Percentiles rank a stretch among this genome's conserved stretches.
These are phyloP conservation scores for Cornus suecica DNA, from an alignment of 148 eudicot genomes.

Conservation along the genomic window DNA sequence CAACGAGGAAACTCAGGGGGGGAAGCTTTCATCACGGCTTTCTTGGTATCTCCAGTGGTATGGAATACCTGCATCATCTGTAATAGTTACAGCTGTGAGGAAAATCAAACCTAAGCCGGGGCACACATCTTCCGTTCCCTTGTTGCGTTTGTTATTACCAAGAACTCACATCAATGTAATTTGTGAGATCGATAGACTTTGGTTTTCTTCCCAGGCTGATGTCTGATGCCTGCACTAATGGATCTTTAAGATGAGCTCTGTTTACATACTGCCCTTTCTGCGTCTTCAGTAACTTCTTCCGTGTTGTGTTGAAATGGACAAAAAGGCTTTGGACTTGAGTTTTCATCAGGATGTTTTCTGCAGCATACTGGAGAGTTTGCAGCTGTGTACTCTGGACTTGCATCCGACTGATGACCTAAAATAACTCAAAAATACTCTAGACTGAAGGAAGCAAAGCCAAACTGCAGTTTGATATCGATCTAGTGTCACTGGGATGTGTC, in stretches of 20 bases:
- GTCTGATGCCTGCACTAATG: not conserved
- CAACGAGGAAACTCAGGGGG: constrained; percentile 24
- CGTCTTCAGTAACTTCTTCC: not conserved
- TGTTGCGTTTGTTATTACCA: constrained; percentile 66
- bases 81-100: constrained; percentile 37
- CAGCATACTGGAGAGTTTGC: not conserved
- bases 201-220: constrained; percentile 18
- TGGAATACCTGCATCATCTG: constrained; percentile 58
- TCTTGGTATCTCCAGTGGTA: constrained; percentile 97
- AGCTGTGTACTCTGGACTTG: not conserved
- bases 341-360: not conserved
- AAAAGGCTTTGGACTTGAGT: no score
- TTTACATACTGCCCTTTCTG: not conserved
- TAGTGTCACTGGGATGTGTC: not conserved
- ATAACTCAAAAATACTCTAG: not conserved
- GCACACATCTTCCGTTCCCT: constrained; percentile 44
- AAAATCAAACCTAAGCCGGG: constrained; percentile 33
- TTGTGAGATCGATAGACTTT: constrained; percentile 41
- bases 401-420: no score
- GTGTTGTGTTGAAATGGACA: not conserved
- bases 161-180: constrained; percentile 54
- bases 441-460: not conserved
- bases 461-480: not conserved
- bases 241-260: not conserved
- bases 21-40: constrained; percentile 42